Evolutionary conservation across 345 rosid species (phyloP).

Genomic region (Citrus sp.): DNA sequence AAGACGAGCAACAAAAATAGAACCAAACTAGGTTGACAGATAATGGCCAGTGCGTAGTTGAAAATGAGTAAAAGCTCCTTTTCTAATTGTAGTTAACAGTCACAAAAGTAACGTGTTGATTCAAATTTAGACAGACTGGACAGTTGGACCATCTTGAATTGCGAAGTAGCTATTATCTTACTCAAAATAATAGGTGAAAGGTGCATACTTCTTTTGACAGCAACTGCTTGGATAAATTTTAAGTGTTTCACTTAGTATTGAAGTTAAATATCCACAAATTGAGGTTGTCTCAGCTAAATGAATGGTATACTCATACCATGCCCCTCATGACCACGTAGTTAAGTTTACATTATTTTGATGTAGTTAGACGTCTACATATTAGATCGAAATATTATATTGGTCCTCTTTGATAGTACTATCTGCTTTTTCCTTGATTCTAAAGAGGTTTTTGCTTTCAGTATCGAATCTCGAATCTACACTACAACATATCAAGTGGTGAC

Average conservation of each 20-base stretch:
- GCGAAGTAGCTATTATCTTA: neutral
- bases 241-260: neutral
- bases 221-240: neutral
- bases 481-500: conserved; percentile 66
- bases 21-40: neutral
- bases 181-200: neutral
- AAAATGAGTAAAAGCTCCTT: neutral
- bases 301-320: neutral
- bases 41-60: neutral
- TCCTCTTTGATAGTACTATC: neutral
- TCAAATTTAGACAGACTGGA: neutral
- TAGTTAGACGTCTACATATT: neutral
- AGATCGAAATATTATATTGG: neutral
- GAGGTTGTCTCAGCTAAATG: neutral
- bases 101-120: neutral
- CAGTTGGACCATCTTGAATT: neutral
- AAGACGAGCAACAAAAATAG: neutral
- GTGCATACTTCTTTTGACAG: neutral
- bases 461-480: conserved; percentile 75
- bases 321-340: neutral
- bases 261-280: neutral
- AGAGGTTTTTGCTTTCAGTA: conserved; percentile 39
- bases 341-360: neutral
- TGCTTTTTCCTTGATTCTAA: neutral
- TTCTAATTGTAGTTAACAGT: neutral